phyloP scores from a whole-genome alignment of 331 rosid genomes.

The Cydonia oblonga region DNA sequence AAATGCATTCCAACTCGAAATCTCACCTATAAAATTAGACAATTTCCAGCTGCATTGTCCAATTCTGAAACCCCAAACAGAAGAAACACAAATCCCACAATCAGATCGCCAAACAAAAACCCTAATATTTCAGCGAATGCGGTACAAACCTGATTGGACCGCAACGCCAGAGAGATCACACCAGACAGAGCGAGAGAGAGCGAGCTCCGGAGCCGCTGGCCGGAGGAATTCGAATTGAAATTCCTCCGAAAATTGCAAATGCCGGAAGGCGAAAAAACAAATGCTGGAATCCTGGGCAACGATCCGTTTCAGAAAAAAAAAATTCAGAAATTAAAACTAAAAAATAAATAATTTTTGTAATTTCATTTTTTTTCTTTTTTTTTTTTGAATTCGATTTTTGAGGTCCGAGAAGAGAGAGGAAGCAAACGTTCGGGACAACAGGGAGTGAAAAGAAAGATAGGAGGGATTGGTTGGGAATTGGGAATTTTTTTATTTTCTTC shows the following conservation, averaged over 20 bases:
- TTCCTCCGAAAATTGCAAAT: conserved; percentile 6
- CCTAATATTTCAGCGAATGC: conserved; percentile 25
- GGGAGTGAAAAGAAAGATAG: background rate
- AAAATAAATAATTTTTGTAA: background rate
- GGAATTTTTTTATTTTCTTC: background rate
- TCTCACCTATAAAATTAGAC: background rate
- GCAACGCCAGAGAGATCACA: background rate
- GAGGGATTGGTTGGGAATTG: background rate
- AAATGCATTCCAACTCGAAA: background rate
- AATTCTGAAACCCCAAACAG: background rate
- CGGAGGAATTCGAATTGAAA: background rate
- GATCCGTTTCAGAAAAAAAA: conserved; percentile 14
- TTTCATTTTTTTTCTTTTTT: background rate
- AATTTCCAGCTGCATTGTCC: conserved; percentile 21
- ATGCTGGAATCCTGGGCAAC: conserved; percentile 5
- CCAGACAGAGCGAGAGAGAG: background rate
- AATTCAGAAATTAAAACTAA: background rate
- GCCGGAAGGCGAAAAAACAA: conserved; percentile 5
- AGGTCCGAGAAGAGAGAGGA: background rate
- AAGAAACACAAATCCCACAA: background rate
- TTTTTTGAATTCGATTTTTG: background rate
- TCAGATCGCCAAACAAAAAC: conserved; percentile 31
- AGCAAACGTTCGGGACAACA: background rate
- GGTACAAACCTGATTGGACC: conserved; percentile 11
- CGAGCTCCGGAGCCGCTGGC: background rate